Conservation (phyloP, 148 eudicot genomes). For the Oxyria digyna region DNA sequence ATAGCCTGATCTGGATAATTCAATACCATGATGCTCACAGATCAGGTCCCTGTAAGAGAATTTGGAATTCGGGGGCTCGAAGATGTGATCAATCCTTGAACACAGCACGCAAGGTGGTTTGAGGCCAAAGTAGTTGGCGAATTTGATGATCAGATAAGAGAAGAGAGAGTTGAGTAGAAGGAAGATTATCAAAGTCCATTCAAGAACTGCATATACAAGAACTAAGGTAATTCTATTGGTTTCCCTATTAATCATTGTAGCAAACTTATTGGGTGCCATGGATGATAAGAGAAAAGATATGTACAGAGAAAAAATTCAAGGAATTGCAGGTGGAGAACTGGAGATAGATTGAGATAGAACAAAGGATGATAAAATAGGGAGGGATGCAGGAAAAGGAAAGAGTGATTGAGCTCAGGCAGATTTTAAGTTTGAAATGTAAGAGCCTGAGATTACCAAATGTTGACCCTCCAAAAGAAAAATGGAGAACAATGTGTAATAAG, state of each 20-base stretch:
- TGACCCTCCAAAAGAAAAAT: neutral
- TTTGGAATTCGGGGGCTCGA: constrained; percentile 23
- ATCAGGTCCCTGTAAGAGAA: constrained; percentile 40
- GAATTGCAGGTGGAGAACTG: neutral
- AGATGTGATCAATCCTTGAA: constrained; percentile 53
- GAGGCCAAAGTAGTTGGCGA: constrained; percentile 67
- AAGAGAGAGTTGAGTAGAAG: constrained; percentile 72
- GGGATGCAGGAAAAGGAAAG: neutral
- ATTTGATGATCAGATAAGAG: constrained; percentile 60
- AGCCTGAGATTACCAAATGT: neutral
- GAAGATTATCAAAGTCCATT: constrained; percentile 65
- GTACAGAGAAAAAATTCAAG: constrained; percentile 4
- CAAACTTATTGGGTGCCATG: constrained; percentile 70
- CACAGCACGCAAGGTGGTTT: constrained; percentile 72
- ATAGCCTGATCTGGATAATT: constrained; percentile 56
- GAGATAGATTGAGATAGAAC: neutral
- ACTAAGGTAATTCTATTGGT: constrained; percentile 48
- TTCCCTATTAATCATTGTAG: constrained; percentile 50
- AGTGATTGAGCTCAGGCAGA: neutral
- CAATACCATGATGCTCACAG: constrained; percentile 64
- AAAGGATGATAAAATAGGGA: constrained; percentile 3
- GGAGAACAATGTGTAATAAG: neutral
- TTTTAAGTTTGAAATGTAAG: constrained; percentile 3
- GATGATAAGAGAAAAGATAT: constrained; percentile 8
- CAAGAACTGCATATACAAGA: constrained; percentile 56